A percentile compares a stretch with the other conserved stretches of the same genome.
These are phyloP conservation scores for Candida pseudofarinosa DNA, from an alignment of 805 yeast species.

Conservation along the genomic window DNA sequence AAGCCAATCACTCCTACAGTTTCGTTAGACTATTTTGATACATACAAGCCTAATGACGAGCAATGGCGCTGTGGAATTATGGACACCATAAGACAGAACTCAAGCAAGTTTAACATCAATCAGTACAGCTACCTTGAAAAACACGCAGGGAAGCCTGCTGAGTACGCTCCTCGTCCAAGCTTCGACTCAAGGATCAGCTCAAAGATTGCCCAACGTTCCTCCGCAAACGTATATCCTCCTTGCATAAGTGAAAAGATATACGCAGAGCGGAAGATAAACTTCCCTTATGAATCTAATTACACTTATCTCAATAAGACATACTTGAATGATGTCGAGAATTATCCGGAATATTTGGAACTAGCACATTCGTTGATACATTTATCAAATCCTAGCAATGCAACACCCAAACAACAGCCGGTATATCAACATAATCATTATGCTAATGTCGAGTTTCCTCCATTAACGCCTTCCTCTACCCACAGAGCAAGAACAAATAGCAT, in stretches of 20 bases:
- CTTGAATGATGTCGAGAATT: conserved; percentile 44
- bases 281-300: conserved; percentile 52
- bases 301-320: conserved; percentile 47
- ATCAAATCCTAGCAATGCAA: conserved; percentile 12
- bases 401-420: background rate
- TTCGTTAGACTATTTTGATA: conserved; percentile 41
- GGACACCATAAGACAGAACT: conserved; percentile 27
- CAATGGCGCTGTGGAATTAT: conserved; percentile 41
- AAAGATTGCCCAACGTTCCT: conserved; percentile 10
- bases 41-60: conserved; percentile 42
- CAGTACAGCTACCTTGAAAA: conserved; percentile 27
- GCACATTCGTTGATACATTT: conserved; percentile 40
- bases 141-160: conserved; percentile 8
- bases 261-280: conserved; percentile 38
- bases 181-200: conserved; percentile 33
- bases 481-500: background rate
- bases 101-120: conserved; percentile 22
- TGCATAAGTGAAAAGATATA: conserved; percentile 9
- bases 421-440: background rate
- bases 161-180: conserved; percentile 21
- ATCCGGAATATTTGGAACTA: conserved; percentile 46
- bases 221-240: conserved; percentile 13
- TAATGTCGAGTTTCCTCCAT: background rate
- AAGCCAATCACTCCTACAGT: conserved; percentile 39
- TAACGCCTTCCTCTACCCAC: background rate